Percentiles rank a stretch among this genome's conserved stretches.
phyloP scores from a whole-genome alignment of 352 stramenopile genomes.

The Thalassiosira exigua region DNA sequence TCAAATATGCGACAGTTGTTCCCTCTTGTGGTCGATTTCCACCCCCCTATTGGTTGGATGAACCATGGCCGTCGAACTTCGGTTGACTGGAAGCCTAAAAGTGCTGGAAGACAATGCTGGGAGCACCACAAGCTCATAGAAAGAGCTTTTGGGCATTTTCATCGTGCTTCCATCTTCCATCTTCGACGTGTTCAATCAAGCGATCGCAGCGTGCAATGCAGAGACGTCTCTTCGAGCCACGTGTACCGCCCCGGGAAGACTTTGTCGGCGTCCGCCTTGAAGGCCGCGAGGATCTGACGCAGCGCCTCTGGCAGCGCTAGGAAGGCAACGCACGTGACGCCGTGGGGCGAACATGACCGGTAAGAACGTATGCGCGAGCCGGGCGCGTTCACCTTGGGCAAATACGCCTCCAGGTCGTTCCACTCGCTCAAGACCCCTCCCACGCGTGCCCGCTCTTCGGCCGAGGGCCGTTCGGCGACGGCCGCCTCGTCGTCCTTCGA shows the following conservation, averaged over 20 bases:
- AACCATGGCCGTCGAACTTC: too few relatives aligned
- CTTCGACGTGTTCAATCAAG: conserved; percentile 15
- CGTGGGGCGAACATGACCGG: neutral
- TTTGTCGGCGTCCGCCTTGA: neutral
- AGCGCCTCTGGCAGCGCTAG: neutral
- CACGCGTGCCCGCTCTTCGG: conserved; percentile 7
- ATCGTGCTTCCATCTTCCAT: too few relatives aligned
- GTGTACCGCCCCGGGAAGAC: conserved; percentile 10
- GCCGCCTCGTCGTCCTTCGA: neutral
- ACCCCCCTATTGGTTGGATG: too few relatives aligned
- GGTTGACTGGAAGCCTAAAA: too few relatives aligned
- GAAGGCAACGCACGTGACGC: conserved; percentile 17
- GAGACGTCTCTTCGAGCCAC: conserved; percentile 11
- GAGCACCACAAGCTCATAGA: too few relatives aligned
- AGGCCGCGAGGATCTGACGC: neutral
- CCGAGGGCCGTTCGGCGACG: neutral
- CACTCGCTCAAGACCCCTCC: conserved; percentile 6
- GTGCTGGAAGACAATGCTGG: too few relatives aligned
- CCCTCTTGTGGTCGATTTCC: too few relatives aligned
- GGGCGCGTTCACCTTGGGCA: conserved; percentile 16
- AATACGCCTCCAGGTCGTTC: conserved; percentile 14
- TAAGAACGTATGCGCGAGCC: conserved; percentile 12
- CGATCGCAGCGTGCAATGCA: conserved; percentile 19
- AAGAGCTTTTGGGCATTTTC: too few relatives aligned
- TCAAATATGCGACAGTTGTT: too few relatives aligned